Evolutionary conservation across 257 asterid species (phyloP), one percentile per base, ranked within the genome.

Genomic region (Lycium ferocissimum): DNA sequence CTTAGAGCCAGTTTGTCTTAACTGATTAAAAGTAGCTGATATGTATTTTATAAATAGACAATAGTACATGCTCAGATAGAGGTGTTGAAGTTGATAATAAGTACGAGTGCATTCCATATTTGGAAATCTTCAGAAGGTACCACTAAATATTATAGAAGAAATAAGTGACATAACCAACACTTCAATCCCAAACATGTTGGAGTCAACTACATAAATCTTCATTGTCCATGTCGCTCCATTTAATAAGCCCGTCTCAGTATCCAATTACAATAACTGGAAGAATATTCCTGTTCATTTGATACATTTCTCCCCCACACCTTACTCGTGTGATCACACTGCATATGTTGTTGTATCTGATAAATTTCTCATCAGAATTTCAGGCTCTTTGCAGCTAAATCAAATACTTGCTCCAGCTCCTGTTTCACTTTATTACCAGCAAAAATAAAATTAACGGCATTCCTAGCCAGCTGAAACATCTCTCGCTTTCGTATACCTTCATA

Each of bases 401-500:
- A 96, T 61, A 89, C 85, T 69, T 86, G 85, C 90, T 90, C 66
- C 90, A 96, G 85, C 85, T 92, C 93, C 73, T 49, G 82, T 88
- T 94, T 94, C 26, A 93, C 98, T 72, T 85, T 81, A 67, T 89
- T 91, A 72, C 88, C 88, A 22, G 94, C 98, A 84, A 96, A 95
- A 73, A 92, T 90, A 85, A 89, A 92, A 78, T 88, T 89, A 49
- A 89, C 65, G 78, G 94, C 94, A 20, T 86, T 87, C 85, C 91
- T 85, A 22, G 94, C 92, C 2, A 95, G 91, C 89, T 87, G 58
- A 84, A 92, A 93, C 95, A 96, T 91, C 84, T 95, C 94, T 80
- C 87, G 88, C 90, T 86, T 90, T 56, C 88, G 93, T 62, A 96
- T 86, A 84, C 95, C 99, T 96, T 90, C 83, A 26, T 40, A 51